These are phyloP conservation scores for Blastobotrys chiropterorum DNA, from an alignment of 805 yeast species.

Conservation along the genomic window DNA sequence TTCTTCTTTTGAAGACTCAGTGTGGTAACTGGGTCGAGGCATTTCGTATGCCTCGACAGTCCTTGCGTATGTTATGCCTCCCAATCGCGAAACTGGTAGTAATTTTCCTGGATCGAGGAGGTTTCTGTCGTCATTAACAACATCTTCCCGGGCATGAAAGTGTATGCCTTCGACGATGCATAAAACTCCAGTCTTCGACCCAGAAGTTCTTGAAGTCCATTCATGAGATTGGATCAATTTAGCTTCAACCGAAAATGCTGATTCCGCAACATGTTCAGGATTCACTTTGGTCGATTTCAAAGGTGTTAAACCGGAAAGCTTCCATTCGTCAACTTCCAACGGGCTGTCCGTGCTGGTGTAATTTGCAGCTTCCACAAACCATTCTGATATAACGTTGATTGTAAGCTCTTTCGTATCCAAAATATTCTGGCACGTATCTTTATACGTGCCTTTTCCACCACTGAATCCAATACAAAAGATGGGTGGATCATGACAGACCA, in stretches of 20 bases:
- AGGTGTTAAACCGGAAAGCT: constrained; percentile 47
- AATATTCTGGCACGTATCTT: constrained; percentile 48
- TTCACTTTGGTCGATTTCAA: constrained; percentile 39
- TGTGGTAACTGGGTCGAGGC: constrained; percentile 43
- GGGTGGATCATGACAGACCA: constrained; percentile 52
- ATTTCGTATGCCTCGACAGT: constrained; percentile 41
- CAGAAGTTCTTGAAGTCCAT: constrained; percentile 38
- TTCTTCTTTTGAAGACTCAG: too few relatives aligned
- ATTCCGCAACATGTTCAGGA: constrained; percentile 54
- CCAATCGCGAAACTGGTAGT: constrained; percentile 51
- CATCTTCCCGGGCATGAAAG: constrained; percentile 53
- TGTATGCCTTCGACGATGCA: constrained; percentile 49
- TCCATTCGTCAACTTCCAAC: constrained; percentile 48
- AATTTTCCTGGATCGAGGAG: constrained; percentile 41
- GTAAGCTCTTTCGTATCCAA: constrained; percentile 48
- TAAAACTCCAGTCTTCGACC: constrained; percentile 36
- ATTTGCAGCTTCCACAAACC: constrained; percentile 62
- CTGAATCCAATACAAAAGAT: constrained; percentile 46
- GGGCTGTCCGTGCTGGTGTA: constrained; percentile 44
- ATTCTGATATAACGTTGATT: constrained; percentile 53
- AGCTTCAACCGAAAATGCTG: constrained; percentile 54
- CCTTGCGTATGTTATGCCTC: constrained; percentile 43
- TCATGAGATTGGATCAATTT: constrained; percentile 41
- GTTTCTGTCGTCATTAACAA: constrained; percentile 37
- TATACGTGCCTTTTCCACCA: constrained; percentile 34